Evolutionary conservation across 768 basidiomycete genomes (phyloP).

Genomic region (Lactifluus volemus): DNA sequence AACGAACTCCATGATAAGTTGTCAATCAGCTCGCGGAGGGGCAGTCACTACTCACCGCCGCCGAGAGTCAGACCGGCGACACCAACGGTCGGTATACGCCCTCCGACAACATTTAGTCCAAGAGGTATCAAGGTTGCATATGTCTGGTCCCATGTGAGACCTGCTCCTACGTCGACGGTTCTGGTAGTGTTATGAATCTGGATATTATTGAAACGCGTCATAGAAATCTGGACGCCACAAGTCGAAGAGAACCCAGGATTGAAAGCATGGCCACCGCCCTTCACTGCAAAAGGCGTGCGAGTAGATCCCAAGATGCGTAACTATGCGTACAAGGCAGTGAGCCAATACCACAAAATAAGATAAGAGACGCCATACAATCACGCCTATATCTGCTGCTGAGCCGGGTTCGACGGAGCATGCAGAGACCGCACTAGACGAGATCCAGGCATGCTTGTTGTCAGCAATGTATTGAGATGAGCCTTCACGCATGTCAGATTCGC

Average conservation of each 20-base stretch:
- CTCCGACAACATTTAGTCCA: conserved; percentile 21
- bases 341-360: too few relatives aligned
- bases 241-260: conserved; percentile 24
- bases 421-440: neutral
- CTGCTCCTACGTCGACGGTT: conserved; percentile 19
- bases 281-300: conserved; percentile 8
- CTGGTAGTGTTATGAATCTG: neutral
- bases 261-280: conserved; percentile 21
- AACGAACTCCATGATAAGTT: neutral
- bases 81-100: conserved; percentile 20
- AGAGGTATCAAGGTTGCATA: conserved; percentile 15
- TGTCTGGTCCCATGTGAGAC: conserved; percentile 23
- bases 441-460: conserved; percentile 5
- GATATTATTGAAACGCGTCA: conserved; percentile 19
- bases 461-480: neutral
- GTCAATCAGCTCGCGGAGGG: neutral
- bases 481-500: neutral
- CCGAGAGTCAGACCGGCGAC: conserved; percentile 22
- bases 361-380: conserved; percentile 4
- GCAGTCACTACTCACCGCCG: conserved; percentile 12
- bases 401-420: conserved; percentile 20
- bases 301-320: conserved; percentile 7
- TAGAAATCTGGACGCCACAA: conserved; percentile 22
- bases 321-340: neutral
- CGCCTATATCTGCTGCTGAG: conserved; percentile 12